phyloP scores from a whole-genome alignment of 1,139 yeast species.

The Meyerozyma athensensis region DNA sequence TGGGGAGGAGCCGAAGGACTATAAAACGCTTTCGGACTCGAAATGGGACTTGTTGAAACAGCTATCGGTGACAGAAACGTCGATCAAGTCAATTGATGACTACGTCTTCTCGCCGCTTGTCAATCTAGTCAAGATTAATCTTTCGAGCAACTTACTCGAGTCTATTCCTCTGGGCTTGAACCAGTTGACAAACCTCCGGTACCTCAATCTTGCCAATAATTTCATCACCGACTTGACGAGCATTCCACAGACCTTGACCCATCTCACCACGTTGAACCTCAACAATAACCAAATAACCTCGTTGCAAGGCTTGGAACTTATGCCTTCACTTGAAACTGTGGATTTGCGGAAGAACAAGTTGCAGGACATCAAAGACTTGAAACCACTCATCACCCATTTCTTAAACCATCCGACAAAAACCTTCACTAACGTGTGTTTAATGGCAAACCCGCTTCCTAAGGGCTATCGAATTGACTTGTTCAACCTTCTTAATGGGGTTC shows the following conservation, averaged over 20 bases:
- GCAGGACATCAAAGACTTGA: slow-evolving; percentile 23
- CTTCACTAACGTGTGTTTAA: slow-evolving; percentile 33
- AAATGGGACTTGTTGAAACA: slow-evolving; percentile 57
- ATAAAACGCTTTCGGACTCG: slow-evolving; percentile 28
- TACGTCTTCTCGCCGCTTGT: slow-evolving; percentile 45
- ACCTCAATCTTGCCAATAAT: slow-evolving; percentile 55
- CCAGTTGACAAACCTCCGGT: slow-evolving; percentile 44
- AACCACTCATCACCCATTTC: slow-evolving; percentile 35
- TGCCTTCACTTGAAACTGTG: slow-evolving; percentile 45
- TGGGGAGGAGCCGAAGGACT: slow-evolving; percentile 10
- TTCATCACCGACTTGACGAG: slow-evolving; percentile 36
- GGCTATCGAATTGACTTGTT: slow-evolving; percentile 51
- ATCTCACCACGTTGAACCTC: slow-evolving; percentile 48
- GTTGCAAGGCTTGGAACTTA: slow-evolving; percentile 46
- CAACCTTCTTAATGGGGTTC: slow-evolving; percentile 51
- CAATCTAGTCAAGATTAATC: slow-evolving; percentile 51
- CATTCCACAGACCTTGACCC: slow-evolving; percentile 38
- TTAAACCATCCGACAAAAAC: slow-evolving; percentile 24
- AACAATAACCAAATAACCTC: slow-evolving; percentile 47
- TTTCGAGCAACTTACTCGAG: slow-evolving; percentile 50
- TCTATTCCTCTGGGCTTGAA: slow-evolving; percentile 50
- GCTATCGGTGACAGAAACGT: slow-evolving; percentile 53
- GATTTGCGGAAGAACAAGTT: slow-evolving; percentile 55
- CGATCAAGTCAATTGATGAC: slow-evolving; percentile 41
- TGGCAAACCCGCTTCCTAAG: slow-evolving; percentile 44